Evolutionary conservation across 352 stramenopile genomes (phyloP), one percentile per base, ranked within the genome.

Genomic region (Globisporangium recalcitrans): DNA sequence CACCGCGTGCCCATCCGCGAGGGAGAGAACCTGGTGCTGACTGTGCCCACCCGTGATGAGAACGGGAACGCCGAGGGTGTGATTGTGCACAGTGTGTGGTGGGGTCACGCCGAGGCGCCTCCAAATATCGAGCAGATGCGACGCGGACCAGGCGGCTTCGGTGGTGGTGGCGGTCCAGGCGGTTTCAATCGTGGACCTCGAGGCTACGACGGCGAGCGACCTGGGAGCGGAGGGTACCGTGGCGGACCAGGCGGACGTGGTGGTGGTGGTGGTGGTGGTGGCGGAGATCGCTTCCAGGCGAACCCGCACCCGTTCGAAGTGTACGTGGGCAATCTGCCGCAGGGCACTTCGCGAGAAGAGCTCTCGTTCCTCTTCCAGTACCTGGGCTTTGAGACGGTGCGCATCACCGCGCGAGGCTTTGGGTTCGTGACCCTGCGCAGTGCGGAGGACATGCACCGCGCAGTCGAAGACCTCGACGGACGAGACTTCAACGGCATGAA

Each of bases 1-100:
- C 85, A 93, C 64, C 82, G 81, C 27, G 83, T 93, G 36, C 85
- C 85, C n/a, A 88, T 93, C 19, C 82, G 80, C 47, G 85, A 93
- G 62, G 85, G 85, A 27, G 82, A 93, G 58, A 88, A 93, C 53
- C 73, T 93, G 1, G 78, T 91, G 32, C 65, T 93, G 7, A 88
- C 82, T 10, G 80, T 91, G 21, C 82, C 82, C 0, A 88, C 81
- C 14, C 78, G 79, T 44, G 85, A 93, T 58, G 85, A 91, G 53
- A 88, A 88, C 31, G 85, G 82, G 7, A 80, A 82, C n/a, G 58
- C 80, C 0, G 82, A 93, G 54, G 74, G 80, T 9, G 77, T 93
- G 10, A 69, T 88, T 36, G 74, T 93, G 29, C 85, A 93, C 68
- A 90, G 72, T 63, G 82, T 93, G 16, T 93, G 85, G 85, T 93